These are phyloP conservation scores for Aspergillus glaucus DNA, from an alignment of 2,329 filamentous ascomycete species.

Conservation along the genomic window DNA sequence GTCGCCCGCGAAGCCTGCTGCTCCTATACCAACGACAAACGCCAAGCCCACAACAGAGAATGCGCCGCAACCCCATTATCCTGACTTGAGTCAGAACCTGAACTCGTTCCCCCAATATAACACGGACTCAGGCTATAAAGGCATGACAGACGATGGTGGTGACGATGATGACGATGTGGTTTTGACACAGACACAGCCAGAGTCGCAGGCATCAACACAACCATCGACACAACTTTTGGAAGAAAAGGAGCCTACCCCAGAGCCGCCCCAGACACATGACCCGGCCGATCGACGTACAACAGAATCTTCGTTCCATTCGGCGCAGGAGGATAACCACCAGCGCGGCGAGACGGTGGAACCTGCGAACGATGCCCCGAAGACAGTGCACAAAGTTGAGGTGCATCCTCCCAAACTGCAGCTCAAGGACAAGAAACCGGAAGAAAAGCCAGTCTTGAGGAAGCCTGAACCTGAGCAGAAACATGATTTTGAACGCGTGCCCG, in stretches of 20 bases:
- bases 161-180: slow-evolving; percentile 36
- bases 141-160: slow-evolving; percentile 35
- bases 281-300: slow-evolving; percentile 32
- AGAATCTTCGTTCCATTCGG: slow-evolving; percentile 44
- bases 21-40: slow-evolving; percentile 9
- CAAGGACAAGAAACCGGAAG: slow-evolving; percentile 5
- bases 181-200: slow-evolving; percentile 23
- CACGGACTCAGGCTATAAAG: slow-evolving; percentile 45
- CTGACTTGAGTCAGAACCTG: slow-evolving; percentile 25
- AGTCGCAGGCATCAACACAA: slow-evolving; percentile 28
- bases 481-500: background rate
- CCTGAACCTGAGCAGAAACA: slow-evolving; percentile 2
- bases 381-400: slow-evolving; percentile 15
- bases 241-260: slow-evolving; percentile 15
- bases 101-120: slow-evolving; percentile 38
- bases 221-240: slow-evolving; percentile 29
- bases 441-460: slow-evolving; percentile 2
- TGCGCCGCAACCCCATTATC: slow-evolving; percentile 22
- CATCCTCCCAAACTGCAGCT: slow-evolving; percentile 8
- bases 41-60: slow-evolving; percentile 11
- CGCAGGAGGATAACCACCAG: slow-evolving; percentile 32
- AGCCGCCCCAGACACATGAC: slow-evolving; percentile 14
- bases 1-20: slow-evolving; percentile 26
- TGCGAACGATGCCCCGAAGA: slow-evolving; percentile 23
- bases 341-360: slow-evolving; percentile 34